These are phyloP conservation scores for Golubevia sp. DNA, from an alignment of 1,284 basidiomycete genomes.

Conservation along the genomic window DNA sequence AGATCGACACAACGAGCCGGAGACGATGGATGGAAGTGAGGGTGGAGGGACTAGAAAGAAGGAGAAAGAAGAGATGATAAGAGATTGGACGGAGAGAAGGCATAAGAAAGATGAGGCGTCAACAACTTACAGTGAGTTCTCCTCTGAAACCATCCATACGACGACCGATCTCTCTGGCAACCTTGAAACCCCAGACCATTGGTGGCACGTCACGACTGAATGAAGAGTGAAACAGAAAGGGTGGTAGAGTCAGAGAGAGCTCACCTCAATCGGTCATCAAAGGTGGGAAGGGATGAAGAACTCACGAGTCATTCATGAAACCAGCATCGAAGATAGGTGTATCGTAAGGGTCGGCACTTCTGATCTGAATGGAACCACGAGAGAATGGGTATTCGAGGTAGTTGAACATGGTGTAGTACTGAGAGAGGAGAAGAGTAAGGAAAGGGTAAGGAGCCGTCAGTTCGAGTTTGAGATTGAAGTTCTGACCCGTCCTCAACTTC, in stretches of 20 bases:
- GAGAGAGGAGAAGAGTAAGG: not conserved
- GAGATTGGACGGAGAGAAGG: too few relatives aligned
- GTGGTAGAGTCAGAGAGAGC: too few relatives aligned
- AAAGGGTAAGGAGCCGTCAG: constrained; percentile 69
- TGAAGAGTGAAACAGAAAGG: too few relatives aligned
- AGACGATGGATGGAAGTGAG: constrained; percentile 66
- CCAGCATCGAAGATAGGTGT: constrained; percentile 35
- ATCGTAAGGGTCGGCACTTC: constrained; percentile 24
- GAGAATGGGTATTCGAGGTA: constrained; percentile 18
- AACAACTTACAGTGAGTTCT: constrained; percentile 53
- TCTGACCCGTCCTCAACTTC: too few relatives aligned
- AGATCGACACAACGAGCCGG: constrained; percentile 62
- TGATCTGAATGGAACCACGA: constrained; percentile 43
- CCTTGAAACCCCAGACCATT: constrained; percentile 68
- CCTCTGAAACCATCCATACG: constrained; percentile 69
- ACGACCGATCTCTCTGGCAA: constrained; percentile 66
- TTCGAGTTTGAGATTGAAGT: too few relatives aligned
- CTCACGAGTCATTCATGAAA: constrained; percentile 60
- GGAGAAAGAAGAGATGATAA: too few relatives aligned
- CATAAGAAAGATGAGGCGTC: too few relatives aligned
- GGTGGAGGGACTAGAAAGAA: constrained; percentile 61
- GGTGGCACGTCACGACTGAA: not conserved
- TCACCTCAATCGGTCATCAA: too few relatives aligned
- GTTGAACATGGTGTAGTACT: not conserved
- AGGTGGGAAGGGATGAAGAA: constrained; percentile 62